Conservation (phyloP, 106 monocot species). For the Dendrobium huoshanense region DNA sequence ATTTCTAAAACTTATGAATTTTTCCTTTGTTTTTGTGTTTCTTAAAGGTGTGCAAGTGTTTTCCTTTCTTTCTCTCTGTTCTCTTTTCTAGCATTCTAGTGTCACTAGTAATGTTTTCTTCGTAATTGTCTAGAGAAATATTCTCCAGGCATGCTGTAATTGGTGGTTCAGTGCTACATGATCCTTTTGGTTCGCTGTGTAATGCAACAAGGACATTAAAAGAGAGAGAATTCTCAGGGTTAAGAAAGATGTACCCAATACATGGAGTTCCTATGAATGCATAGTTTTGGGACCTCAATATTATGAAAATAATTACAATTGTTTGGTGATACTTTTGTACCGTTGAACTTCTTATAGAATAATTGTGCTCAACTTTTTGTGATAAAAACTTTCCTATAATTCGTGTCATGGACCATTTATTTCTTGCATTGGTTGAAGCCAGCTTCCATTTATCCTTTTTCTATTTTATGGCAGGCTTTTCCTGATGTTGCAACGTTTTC, state of each 20-base stretch:
- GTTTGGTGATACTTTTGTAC: not conserved
- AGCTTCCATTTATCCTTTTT: not conserved
- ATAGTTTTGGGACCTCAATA: not conserved
- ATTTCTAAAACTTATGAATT: not conserved
- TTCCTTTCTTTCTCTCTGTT: not conserved
- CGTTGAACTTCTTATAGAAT: not conserved
- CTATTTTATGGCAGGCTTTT: slow-evolving; percentile 55
- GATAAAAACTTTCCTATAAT: not conserved
- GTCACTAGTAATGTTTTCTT: not conserved
- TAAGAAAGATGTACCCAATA: not conserved
- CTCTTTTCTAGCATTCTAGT: not conserved
- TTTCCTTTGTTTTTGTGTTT: not conserved
- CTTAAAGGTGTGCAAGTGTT: not conserved
- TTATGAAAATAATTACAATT: not conserved
- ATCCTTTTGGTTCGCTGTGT: not conserved
- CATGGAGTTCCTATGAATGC: not conserved
- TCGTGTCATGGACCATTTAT: not conserved
- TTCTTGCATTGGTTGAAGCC: not conserved
- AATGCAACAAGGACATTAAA: not conserved
- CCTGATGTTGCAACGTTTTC: slow-evolving; percentile 86
- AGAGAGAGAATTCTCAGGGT: not conserved
- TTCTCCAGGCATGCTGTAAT: not conserved
- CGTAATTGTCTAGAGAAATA: not conserved
- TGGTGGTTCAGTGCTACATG: not conserved
- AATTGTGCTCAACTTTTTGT: not conserved